A percentile compares a stretch with the other conserved stretches of the same genome.
These are phyloP conservation scores for Puccinia polysora DNA, from an alignment of 1,284 basidiomycete species.

Conservation along the genomic window DNA sequence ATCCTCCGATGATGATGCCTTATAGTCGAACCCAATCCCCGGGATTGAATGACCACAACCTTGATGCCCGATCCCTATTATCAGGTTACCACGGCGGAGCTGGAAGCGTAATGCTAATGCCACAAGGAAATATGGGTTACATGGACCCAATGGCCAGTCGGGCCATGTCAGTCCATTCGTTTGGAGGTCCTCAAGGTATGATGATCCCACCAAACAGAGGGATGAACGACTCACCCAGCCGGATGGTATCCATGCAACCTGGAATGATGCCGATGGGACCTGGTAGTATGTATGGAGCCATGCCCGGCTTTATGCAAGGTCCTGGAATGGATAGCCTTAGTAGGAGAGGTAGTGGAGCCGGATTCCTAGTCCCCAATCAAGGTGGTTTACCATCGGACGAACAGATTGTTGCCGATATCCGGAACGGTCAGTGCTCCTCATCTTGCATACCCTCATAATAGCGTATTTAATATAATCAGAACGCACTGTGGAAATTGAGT, in stretches of 20 bases:
- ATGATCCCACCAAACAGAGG: conserved; percentile 27
- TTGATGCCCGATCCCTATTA: conserved; percentile 37
- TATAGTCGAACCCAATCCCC: conserved; percentile 41
- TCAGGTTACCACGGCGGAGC: conserved; percentile 43
- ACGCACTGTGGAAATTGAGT: neutral
- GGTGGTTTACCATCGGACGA: conserved; percentile 45
- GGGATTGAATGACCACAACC: conserved; percentile 33
- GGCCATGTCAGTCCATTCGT: conserved; percentile 42
- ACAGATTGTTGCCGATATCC: conserved; percentile 46
- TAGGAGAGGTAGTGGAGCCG: conserved; percentile 38
- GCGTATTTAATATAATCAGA: neutral
- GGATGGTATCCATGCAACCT: conserved; percentile 2
- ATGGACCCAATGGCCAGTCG: conserved; percentile 31
- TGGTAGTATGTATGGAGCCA: conserved; percentile 18
- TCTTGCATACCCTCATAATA: neutral
- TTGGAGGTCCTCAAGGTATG: conserved; percentile 40
- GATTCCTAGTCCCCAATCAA: conserved; percentile 16
- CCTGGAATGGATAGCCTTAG: conserved; percentile 6
- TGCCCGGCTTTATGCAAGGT: conserved; percentile 40
- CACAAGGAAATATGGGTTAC: conserved; percentile 15
- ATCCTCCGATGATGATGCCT: conserved; percentile 38
- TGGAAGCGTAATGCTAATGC: conserved; percentile 38
- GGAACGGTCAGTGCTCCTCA: conserved; percentile 40
- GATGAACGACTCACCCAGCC: conserved; percentile 28
- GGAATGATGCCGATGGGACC: conserved; percentile 23